Base-by-base conservation (phyloP, 2,329 filamentous ascomycete genomes). In the Aspergillus sp. region DNA sequence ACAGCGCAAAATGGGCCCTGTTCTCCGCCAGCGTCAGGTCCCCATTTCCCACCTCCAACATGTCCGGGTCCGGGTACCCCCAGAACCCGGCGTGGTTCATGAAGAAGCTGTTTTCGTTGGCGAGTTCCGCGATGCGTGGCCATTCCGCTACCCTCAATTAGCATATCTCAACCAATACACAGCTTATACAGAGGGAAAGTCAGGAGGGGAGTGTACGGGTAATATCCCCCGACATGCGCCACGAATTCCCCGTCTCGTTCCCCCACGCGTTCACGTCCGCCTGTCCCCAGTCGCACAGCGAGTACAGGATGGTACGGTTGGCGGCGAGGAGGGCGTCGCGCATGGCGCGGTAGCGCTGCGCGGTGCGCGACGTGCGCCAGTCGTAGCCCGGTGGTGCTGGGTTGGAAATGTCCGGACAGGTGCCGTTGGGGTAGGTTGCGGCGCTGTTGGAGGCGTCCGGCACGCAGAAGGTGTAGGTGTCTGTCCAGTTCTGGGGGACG, bases 201-300 rank as follows among this genome's bases (percentile, higher is more conserved):
- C 5, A 7, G 31, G 3, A 11, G 9, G 13, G n/a, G 4, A 23
- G n/a, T n/a, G n/a, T 49, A 68, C 67, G 54, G 1, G 46, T 60
- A 25, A 72, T 72, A 58, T 73, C 69, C 1, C 61, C 66, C 5
- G 58, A 68, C 57, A 69, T 72, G 45, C 71, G 70, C 75, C 75
- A 77, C 21, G 73, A 78, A 51, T 78, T 76, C 2, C 76, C 80
- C 0, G 75, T 78, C 5, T 64, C 58, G 50, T 75, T 75, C 5
- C 76, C 81, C 79, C 81, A 84, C 3, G 63, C 60, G 48, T 76
- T 73, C 3, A 83, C 79, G 14, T 76, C 69, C 0, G 76, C 79
- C 14, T 73, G 62, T 3, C 81, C 81, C 80, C 81, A 83, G 25
- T 78, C 72, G 60, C 80, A 84, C 13, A 84, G 67, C 10, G 72